Conservation (phyloP, 2,329 filamentous ascomycete species). For the Aspergillus brasiliensis region DNA sequence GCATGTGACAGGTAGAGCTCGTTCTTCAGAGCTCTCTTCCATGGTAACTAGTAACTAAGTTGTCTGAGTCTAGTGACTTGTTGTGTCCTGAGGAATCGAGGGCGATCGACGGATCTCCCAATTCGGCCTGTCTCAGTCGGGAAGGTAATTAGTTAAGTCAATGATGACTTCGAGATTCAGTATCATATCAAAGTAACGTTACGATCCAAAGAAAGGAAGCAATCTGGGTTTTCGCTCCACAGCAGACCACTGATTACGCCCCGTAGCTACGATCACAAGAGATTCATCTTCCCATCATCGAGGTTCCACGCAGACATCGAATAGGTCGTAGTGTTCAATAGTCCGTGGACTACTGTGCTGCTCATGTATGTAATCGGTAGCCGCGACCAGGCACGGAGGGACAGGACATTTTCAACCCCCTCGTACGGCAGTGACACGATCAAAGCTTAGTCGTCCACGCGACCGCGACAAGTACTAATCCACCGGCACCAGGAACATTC, state of each 20-base stretch:
- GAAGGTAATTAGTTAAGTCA: no score
- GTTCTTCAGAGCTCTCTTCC: not conserved
- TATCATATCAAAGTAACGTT: not conserved
- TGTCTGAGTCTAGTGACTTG: not conserved
- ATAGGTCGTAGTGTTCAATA: not conserved
- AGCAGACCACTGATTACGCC: not conserved
- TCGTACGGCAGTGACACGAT: not conserved
- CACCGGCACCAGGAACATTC: not conserved
- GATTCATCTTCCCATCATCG: not conserved
- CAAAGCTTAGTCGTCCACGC: constrained; percentile 8
- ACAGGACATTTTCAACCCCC: not conserved
- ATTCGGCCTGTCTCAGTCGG: not conserved
- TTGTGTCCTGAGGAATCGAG: not conserved
- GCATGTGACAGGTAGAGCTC: not conserved
- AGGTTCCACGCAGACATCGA: not conserved
- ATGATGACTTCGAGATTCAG: not conserved
- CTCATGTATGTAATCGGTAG: not conserved
- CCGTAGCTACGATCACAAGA: not conserved
- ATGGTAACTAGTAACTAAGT: no score
- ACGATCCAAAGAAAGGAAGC: not conserved
- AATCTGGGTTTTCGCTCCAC: not conserved
- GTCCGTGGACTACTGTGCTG: not conserved
- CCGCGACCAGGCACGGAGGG: not conserved
- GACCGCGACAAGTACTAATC: not conserved
- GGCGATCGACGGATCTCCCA: not conserved